These are phyloP conservation scores for Pythium monospermum DNA, from an alignment of 352 stramenopile genomes.

Conservation along the genomic window DNA sequence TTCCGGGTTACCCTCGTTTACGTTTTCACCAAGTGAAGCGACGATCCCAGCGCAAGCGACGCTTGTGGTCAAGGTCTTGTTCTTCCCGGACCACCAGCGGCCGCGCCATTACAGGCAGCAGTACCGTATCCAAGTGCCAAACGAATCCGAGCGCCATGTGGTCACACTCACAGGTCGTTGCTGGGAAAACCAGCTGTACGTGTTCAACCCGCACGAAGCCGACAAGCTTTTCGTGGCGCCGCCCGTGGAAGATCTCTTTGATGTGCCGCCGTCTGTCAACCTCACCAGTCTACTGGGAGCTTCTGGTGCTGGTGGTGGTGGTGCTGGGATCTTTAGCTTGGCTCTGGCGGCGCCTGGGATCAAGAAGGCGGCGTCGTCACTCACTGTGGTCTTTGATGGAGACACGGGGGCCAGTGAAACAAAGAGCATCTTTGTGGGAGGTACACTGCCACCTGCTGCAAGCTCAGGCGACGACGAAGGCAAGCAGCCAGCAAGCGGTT, in stretches of 20 bases:
- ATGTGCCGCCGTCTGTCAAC: constrained; percentile 48
- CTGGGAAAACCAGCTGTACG: constrained; percentile 78
- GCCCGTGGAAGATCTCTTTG: constrained; percentile 64
- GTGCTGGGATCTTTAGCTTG: background rate
- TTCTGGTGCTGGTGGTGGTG: constrained; percentile 2
- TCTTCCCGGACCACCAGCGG: constrained; percentile 55
- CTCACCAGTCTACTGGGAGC: constrained; percentile 21
- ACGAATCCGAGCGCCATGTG: constrained; percentile 65
- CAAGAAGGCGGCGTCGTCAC: constrained; percentile 32
- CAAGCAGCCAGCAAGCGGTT: constrained; percentile 3
- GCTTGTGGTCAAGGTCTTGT: constrained; percentile 52
- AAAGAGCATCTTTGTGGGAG: constrained; percentile 42
- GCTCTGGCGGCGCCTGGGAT: constrained; percentile 30
- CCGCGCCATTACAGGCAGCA: constrained; percentile 47
- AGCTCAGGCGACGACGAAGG: constrained; percentile 10
- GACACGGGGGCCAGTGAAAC: background rate
- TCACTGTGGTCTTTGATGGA: constrained; percentile 42
- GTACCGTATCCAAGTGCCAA: constrained; percentile 66
- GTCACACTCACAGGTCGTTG: constrained; percentile 49
- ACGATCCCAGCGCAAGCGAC: constrained; percentile 54
- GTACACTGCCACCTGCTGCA: constrained; percentile 30
- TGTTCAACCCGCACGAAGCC: constrained; percentile 30
- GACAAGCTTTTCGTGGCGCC: constrained; percentile 10
- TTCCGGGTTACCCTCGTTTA: constrained; percentile 44
- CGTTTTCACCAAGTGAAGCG: constrained; percentile 52